phyloP scores from a whole-genome alignment of 305 asterid species.

The Fraxinus nigra region DNA sequence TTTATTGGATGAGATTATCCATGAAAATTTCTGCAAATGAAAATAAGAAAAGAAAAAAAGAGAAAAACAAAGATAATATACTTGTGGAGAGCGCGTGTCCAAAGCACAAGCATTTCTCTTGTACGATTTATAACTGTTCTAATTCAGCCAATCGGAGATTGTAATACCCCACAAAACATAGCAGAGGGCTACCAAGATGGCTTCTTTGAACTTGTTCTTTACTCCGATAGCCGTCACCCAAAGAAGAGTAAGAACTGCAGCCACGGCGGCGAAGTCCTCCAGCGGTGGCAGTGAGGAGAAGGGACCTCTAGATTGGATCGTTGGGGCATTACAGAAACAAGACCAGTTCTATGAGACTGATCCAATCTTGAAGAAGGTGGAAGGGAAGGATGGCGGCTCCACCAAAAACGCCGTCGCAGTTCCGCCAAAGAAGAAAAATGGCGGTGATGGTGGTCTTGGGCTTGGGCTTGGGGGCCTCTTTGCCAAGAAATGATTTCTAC shows the following conservation, averaged over 20 bases:
- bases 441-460: conserved; percentile 30
- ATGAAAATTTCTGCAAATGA: neutral
- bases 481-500: conserved; percentile 38
- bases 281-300: conserved; percentile 61
- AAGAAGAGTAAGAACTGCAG: conserved; percentile 52
- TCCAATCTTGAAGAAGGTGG: conserved; percentile 71
- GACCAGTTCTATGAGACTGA: conserved; percentile 83
- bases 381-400: conserved; percentile 42
- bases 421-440: conserved; percentile 48
- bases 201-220: conserved; percentile 63
- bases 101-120: conserved; percentile 25
- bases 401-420: conserved; percentile 32
- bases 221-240: conserved; percentile 51
- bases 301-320: conserved; percentile 59
- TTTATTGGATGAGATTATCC: neutral
- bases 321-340: conserved; percentile 52
- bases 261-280: conserved; percentile 59
- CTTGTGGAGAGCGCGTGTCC: conserved; percentile 69
- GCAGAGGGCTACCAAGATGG: conserved; percentile 34
- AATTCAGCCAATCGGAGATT: neutral
- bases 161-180: neutral
- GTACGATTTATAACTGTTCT: neutral
- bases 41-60: neutral
- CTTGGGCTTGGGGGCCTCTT: conserved; percentile 54
- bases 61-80: conserved; percentile 53